Percentiles rank a stretch among this genome's conserved stretches.
Evolutionary conservation across 2,329 filamentous ascomycete species (phyloP).

Genomic region (Chaetoscypha palmicola): DNA sequence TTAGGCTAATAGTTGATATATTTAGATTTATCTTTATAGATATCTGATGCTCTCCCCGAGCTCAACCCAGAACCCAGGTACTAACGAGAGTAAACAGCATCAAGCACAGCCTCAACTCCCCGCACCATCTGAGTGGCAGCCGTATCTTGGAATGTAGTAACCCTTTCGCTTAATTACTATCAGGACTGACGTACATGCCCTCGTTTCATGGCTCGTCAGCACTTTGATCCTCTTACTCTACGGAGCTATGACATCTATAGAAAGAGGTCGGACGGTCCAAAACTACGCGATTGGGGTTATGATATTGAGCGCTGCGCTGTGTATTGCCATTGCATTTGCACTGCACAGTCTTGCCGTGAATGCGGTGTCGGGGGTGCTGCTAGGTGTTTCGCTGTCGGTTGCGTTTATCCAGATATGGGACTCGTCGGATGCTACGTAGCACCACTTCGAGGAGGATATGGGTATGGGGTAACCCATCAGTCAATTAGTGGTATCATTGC

Average conservation of each 20-base stretch:
- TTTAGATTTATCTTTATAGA: no score
- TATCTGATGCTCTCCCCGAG: no score
- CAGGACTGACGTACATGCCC: neutral
- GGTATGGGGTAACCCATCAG: no score
- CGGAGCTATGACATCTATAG: neutral
- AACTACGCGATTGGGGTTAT: neutral
- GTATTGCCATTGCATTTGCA: neutral
- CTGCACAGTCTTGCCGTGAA: neutral
- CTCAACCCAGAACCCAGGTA: no score
- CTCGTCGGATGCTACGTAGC: neutral
- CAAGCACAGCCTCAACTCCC: no score
- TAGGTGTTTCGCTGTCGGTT: neutral
- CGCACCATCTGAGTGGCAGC: no score
- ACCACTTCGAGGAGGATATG: neutral
- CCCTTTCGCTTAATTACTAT: neutral
- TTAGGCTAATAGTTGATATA: no score
- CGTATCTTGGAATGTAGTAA: no score
- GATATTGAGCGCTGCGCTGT: neutral
- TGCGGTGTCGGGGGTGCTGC: neutral
- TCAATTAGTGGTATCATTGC: neutral
- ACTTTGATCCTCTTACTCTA: neutral
- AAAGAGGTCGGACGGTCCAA: neutral
- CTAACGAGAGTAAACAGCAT: no score
- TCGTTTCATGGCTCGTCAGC: neutral
- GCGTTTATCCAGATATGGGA: neutral